These are phyloP conservation scores for Chionographis japonica DNA, from an alignment of 106 monocot species.

Conservation along the genomic window DNA sequence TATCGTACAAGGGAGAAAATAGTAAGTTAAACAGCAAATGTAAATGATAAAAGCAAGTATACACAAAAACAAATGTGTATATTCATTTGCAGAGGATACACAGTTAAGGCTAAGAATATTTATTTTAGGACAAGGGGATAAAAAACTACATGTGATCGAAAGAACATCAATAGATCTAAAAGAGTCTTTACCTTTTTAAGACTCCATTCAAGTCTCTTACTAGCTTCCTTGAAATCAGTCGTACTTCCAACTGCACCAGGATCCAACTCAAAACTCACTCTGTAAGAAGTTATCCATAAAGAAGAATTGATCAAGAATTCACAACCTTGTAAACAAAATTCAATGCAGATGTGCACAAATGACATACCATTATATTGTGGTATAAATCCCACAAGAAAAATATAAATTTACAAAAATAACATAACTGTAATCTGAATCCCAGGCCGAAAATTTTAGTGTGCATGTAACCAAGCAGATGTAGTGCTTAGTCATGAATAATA, in stretches of 20 bases:
- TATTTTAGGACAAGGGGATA: background rate
- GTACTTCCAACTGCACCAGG: slow-evolving; percentile 77
- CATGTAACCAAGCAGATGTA: no score
- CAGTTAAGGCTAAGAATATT: background rate
- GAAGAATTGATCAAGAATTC: background rate
- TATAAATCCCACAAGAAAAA: no score
- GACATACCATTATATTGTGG: no score
- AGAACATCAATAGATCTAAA: background rate
- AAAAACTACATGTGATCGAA: background rate
- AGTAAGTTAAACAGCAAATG: background rate
- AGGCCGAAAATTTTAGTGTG: no score
- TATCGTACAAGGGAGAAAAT: background rate
- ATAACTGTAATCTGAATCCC: no score
- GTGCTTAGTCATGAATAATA: no score
- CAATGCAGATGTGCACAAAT: no score
- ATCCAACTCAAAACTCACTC: slow-evolving; percentile 92
- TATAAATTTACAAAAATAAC: no score
- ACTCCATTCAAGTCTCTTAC: slow-evolving; percentile 82
- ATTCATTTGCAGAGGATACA: no score
- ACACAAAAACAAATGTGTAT: no score
- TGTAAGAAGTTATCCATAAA: slow-evolving; percentile 19
- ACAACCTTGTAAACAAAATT: no score
- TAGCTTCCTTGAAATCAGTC: slow-evolving; percentile 91
- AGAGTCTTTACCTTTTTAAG: slow-evolving; percentile 69
- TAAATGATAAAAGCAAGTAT: background rate